Conservation (phyloP, 495 filamentous ascomycete species). For the Annulohypoxylon nitens region DNA sequence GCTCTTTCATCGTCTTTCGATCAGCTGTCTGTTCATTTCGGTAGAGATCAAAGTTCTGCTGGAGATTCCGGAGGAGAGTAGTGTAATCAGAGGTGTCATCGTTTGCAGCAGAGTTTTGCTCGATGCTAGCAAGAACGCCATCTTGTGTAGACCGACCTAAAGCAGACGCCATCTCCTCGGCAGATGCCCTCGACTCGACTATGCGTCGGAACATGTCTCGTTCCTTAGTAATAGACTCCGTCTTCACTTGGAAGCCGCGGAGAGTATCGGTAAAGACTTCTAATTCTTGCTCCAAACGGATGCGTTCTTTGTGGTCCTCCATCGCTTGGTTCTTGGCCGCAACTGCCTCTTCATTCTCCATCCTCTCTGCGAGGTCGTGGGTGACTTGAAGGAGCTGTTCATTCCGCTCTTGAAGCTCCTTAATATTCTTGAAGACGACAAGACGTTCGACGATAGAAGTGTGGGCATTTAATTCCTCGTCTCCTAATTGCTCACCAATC, state of each 20-base stretch:
- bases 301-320: constrained; percentile 78
- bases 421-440: constrained; percentile 83
- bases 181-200: constrained; percentile 75
- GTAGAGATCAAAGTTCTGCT: constrained; percentile 90
- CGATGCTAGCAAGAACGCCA: constrained; percentile 65
- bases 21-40: constrained; percentile 85
- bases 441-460: constrained; percentile 87
- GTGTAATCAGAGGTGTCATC: constrained; percentile 72
- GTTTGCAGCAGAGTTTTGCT: constrained; percentile 56
- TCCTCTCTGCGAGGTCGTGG: constrained; percentile 84
- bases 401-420: constrained; percentile 91
- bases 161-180: constrained; percentile 70
- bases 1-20: constrained; percentile 83
- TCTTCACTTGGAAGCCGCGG: constrained; percentile 78
- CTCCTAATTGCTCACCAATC: constrained; percentile 70
- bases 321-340: constrained; percentile 75
- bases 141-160: constrained; percentile 74
- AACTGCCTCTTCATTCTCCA: constrained; percentile 90
- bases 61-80: constrained; percentile 82
- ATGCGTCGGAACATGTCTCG: constrained; percentile 97
- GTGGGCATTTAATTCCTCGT: constrained; percentile 82
- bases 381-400: constrained; percentile 82
- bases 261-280: constrained; percentile 75
- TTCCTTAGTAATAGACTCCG: constrained; percentile 93
- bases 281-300: constrained; percentile 75